Evolutionary conservation across 768 basidiomycete species (phyloP).

Genomic region (Austroboletus festivus): DNA sequence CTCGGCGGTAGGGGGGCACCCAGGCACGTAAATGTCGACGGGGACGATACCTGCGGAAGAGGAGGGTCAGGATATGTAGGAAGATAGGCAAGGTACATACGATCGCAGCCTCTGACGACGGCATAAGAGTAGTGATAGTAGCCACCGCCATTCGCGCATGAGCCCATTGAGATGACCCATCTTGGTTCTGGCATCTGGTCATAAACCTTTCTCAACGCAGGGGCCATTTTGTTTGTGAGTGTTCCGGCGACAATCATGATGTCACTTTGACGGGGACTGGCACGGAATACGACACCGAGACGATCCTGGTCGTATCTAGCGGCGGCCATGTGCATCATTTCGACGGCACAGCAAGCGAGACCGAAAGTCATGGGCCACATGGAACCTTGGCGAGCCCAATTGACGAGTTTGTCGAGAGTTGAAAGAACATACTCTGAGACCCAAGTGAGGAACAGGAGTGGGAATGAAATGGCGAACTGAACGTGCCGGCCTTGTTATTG

Average conservation of each 20-base stretch:
- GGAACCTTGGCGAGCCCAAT: constrained; percentile 96
- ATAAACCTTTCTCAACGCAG: constrained; percentile 92
- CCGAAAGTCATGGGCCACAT: constrained; percentile 99
- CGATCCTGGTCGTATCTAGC: constrained; percentile 98
- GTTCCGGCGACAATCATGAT: constrained; percentile 99
- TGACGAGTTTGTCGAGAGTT: constrained; percentile 92
- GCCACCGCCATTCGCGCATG: constrained; percentile 97
- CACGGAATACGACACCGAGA: constrained; percentile 96
- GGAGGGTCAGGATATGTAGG: constrained; percentile 8
- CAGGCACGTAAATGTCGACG: constrained; percentile 97
- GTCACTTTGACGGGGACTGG: constrained; percentile 95
- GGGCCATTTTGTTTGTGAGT: constrained; percentile 99
- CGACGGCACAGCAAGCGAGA: constrained; percentile 97
- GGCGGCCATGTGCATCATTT: constrained; percentile 99
- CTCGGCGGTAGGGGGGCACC: constrained; percentile 94
- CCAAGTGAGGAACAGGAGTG: not conserved
- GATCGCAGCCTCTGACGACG: constrained; percentile 96
- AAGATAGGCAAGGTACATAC: constrained; percentile 44
- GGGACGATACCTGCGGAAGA: constrained; percentile 80
- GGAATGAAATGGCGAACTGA: not conserved
- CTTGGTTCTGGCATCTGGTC: constrained; percentile 99
- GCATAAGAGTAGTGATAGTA: constrained; percentile 99
- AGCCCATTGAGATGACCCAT: constrained; percentile 99
- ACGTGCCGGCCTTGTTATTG: constrained; percentile 81
- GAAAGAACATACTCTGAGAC: constrained; percentile 89